These are phyloP conservation scores for Starmerella cellae DNA, from an alignment of 805 yeast genomes.

Conservation along the genomic window DNA sequence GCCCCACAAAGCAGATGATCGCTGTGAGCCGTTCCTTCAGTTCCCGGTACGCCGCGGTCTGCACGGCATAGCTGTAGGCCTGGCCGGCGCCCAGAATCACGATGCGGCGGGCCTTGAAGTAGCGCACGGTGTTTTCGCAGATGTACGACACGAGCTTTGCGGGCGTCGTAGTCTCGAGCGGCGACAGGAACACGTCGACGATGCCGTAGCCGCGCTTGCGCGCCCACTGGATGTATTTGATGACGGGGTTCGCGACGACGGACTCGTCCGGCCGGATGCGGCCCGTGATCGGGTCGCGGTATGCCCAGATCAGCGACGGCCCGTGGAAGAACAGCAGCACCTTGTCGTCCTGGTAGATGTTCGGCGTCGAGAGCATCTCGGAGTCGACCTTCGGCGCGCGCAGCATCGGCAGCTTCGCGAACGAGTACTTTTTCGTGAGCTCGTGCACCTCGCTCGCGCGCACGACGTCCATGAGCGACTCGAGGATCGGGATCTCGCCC, in stretches of 20 bases:
- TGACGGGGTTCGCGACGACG: slow-evolving; percentile 60
- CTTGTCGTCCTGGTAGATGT: slow-evolving; percentile 45
- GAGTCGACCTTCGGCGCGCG: slow-evolving; percentile 40
- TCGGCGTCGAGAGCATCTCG: slow-evolving; percentile 58
- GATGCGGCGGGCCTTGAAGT: slow-evolving; percentile 55
- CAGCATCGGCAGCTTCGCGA: slow-evolving; percentile 55
- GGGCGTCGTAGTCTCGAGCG: slow-evolving; percentile 14
- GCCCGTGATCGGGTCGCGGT: slow-evolving; percentile 63
- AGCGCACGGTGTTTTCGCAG: slow-evolving; percentile 84
- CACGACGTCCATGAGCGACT: slow-evolving; percentile 51
- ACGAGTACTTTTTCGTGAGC: slow-evolving; percentile 40
- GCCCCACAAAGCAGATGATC: slow-evolving; percentile 49
- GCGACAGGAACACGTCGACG: slow-evolving; percentile 44
- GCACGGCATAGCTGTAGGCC: slow-evolving; percentile 74
- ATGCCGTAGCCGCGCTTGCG: slow-evolving; percentile 51
- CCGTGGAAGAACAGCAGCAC: slow-evolving; percentile 70
- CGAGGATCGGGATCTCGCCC: slow-evolving; percentile 4
- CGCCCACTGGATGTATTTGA: slow-evolving; percentile 59
- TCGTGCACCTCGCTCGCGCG: slow-evolving; percentile 51
- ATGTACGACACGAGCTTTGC: slow-evolving; percentile 44
- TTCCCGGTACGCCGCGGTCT: slow-evolving; percentile 72
- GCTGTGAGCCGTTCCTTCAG: slow-evolving; percentile 54
- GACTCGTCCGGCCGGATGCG: slow-evolving; percentile 59
- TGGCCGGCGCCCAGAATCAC: slow-evolving; percentile 83
- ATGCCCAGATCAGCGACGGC: slow-evolving; percentile 87